Conservation (phyloP, 495 filamentous ascomycete species). For the Viridothelium virens region DNA sequence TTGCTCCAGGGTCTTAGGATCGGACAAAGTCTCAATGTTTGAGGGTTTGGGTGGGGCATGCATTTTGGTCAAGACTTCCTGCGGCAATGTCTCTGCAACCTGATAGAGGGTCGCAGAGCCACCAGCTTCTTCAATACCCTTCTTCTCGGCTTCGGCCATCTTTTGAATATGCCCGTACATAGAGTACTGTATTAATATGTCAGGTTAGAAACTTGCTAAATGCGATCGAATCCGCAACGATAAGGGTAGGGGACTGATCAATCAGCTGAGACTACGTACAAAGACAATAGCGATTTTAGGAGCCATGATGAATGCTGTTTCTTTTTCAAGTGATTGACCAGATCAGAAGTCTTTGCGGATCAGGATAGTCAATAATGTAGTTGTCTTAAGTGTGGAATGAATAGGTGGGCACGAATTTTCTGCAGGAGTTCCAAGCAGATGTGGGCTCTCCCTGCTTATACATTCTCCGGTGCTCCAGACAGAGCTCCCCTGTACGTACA, state of each 20-base stretch:
- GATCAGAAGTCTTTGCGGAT: not conserved
- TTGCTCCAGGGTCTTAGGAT: slow-evolving; percentile 44
- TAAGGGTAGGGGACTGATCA: not conserved
- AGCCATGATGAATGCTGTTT: slow-evolving; percentile 56
- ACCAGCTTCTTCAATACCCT: slow-evolving; percentile 81
- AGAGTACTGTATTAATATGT: slow-evolving; percentile 61
- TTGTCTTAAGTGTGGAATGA: no score
- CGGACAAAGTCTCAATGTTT: slow-evolving; percentile 54
- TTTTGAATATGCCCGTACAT: slow-evolving; percentile 86
- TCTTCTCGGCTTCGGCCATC: slow-evolving; percentile 83
- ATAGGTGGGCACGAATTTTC: no score
- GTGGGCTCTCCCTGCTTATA: no score
- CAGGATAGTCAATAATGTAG: not conserved
- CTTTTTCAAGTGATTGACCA: not conserved
- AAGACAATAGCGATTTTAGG: slow-evolving; percentile 88
- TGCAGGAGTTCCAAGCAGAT: no score
- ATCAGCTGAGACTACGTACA: slow-evolving; percentile 44
- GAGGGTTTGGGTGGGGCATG: slow-evolving; percentile 70
- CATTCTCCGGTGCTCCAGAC: no score
- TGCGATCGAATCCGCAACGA: not conserved
- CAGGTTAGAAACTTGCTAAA: slow-evolving; percentile 10
- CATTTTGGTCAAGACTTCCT: slow-evolving; percentile 82
- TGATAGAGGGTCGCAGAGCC: slow-evolving; percentile 74
- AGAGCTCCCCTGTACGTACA: no score
- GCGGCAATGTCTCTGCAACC: slow-evolving; percentile 77